A percentile compares a stretch with the other conserved stretches of the same genome.
Evolutionary conservation across 495 filamentous ascomycete species (phyloP).

Genomic region (Podospora fimiseda): DNA sequence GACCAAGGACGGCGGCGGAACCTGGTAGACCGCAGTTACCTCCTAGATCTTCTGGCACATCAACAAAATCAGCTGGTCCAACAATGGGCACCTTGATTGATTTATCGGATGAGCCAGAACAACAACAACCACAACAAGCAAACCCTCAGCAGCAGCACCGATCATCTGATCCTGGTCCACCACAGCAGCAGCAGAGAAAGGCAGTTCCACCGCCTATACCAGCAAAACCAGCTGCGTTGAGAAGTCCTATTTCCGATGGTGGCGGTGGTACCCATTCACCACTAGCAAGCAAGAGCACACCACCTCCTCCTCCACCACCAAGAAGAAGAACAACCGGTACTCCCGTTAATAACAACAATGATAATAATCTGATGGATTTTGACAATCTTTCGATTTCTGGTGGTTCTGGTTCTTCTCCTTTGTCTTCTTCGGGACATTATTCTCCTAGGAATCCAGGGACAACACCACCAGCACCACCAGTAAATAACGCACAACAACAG

Average conservation of each 20-base stretch:
- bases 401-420: no score
- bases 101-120: slow-evolving; percentile 48
- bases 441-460: no score
- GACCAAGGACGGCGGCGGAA: slow-evolving; percentile 22
- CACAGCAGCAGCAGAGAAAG: slow-evolving; percentile 33
- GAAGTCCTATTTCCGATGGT: slow-evolving; percentile 31
- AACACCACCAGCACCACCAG: not conserved
- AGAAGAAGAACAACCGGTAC: not conserved
- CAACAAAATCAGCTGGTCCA: slow-evolving; percentile 24
- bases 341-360: not conserved
- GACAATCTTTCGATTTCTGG: no score
- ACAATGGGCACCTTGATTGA: slow-evolving; percentile 58
- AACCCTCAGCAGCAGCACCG: slow-evolving; percentile 15
- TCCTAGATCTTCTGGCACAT: slow-evolving; percentile 25
- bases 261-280: slow-evolving; percentile 17
- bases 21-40: slow-evolving; percentile 26
- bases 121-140: slow-evolving; percentile 21
- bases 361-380: no score
- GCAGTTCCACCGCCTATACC: slow-evolving; percentile 53
- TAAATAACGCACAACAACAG: slow-evolving; percentile 1
- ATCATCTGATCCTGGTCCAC: slow-evolving; percentile 10
- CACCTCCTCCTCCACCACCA: not conserved
- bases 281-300: no score
- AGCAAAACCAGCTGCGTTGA: slow-evolving; percentile 60
- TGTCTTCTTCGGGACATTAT: no score